Conservation (phyloP, 2,329 filamentous ascomycete species). For the Pyricularia sp. region DNA sequence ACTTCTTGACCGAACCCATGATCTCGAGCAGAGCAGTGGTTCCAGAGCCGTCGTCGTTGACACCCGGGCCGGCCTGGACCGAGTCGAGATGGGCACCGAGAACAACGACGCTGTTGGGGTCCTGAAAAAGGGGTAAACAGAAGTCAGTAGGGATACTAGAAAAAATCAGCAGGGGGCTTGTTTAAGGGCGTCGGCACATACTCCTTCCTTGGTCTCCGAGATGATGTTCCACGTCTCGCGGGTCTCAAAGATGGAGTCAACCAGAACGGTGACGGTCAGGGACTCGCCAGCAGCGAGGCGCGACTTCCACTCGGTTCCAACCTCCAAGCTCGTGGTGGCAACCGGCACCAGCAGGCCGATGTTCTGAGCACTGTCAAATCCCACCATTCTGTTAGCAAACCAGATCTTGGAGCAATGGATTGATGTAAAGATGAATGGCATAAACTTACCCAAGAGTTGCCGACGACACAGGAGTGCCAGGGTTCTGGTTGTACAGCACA, state of each 20-base stretch:
- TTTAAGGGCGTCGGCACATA: neutral
- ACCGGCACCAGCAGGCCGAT: slow-evolving; percentile 12
- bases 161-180: neutral
- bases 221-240: slow-evolving; percentile 30
- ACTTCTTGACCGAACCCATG: slow-evolving; percentile 43
- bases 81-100: slow-evolving; percentile 30
- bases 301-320: slow-evolving; percentile 14
- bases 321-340: slow-evolving; percentile 15
- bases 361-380: slow-evolving; percentile 14
- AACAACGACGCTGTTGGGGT: slow-evolving; percentile 26
- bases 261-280: slow-evolving; percentile 18
- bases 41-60: slow-evolving; percentile 56
- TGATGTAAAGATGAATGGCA: neutral
- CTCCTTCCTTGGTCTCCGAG: slow-evolving; percentile 28
- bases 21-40: slow-evolving; percentile 44
- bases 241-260: slow-evolving; percentile 23
- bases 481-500: slow-evolving; percentile 49
- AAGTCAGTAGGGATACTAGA: neutral
- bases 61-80: slow-evolving; percentile 41
- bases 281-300: slow-evolving; percentile 19
- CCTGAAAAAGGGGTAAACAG: slow-evolving; percentile 6
- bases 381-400: neutral
- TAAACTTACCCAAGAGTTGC: slow-evolving; percentile 31
- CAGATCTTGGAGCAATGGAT: neutral
- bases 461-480: slow-evolving; percentile 22